Percentiles rank a stretch among this genome's conserved stretches.
Evolutionary conservation across 257 asterid genomes (phyloP).

Genomic region (Petunia axillaris): DNA sequence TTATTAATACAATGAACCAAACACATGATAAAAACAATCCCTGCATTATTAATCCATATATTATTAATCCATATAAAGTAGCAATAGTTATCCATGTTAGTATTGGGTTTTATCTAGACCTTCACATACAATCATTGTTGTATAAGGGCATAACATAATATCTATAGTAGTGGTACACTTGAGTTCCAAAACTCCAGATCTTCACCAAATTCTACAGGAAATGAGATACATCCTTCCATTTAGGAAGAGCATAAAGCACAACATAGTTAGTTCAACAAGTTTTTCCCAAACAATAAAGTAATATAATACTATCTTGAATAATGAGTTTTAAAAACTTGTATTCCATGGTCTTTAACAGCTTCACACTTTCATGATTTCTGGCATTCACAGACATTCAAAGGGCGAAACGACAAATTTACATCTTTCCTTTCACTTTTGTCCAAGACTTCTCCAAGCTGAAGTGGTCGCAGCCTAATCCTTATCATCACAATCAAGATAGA

Average conservation of each 20-base stretch:
- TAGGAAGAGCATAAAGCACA: not conserved
- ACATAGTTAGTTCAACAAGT: not conserved
- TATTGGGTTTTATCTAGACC: no score
- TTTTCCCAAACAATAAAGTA: not conserved
- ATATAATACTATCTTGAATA: not conserved
- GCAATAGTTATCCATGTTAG: not conserved
- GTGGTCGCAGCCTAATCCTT: not conserved
- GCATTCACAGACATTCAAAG: not conserved
- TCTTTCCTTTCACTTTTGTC: not conserved
- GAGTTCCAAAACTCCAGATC: not conserved
- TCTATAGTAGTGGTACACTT: not conserved
- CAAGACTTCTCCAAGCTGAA: not conserved
- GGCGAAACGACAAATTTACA: not conserved
- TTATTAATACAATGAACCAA: no score
- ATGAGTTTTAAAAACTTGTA: not conserved
- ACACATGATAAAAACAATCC: no score
- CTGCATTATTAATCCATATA: no score
- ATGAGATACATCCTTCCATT: no score
- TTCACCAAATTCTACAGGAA: not conserved
- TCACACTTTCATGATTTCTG: not conserved
- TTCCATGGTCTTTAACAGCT: not conserved
- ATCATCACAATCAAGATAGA: not conserved
- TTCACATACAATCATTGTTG: not conserved
- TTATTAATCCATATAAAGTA: not conserved
- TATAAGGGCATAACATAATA: not conserved